Evolutionary conservation across 108 stramenopile species (phyloP), one percentile per base, ranked within the genome.

Genomic region (Skeletonema tropicum): DNA sequence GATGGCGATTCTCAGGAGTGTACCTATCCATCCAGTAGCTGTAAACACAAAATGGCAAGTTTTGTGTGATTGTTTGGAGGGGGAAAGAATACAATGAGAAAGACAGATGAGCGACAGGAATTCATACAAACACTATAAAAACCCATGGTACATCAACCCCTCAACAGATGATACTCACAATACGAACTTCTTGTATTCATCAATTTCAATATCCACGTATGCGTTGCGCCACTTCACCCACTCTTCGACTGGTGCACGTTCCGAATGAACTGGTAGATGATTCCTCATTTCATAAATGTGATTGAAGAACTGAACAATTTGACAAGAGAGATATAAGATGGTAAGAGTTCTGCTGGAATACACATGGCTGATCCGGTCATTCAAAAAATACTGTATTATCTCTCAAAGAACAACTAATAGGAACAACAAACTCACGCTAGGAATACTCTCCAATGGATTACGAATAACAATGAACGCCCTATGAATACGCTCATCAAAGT

Each of bases 171-270:
- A 39, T 49, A 74, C 80, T 81, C 69, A 75, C 80, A 67, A 38
- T 33, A 70, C 71, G 33, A 82, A 82, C 69, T 82, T 82, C 45
- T 75, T 75, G 52, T 82, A 82, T 17, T 82, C 80, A 3, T 36
- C 69, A 68, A 82, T 82, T 38, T 82, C 80, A 42, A 70, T 70
- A 59, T 86, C 85, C 36, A 86, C 64, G 39, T 80, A 72, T 26
- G 69, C 68, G 61, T 86, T 64, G 25, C 85, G 66, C 85, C 85
- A 86, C 79, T 83, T 84, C 23, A 77, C 68, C 85, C 85, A 86
- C 48, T 80, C 85, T 58, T 77, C 79, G 14, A 81, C 23, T 35
- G 85, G 85, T 46, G 83, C 85, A 31, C 83, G 69, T 36, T 80
- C 74, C 15, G 83, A 83, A 81, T 86, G 85, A 6, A 75, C 75